These are phyloP conservation scores for Mycena venus DNA, from an alignment of 768 basidiomycete species.

Conservation along the genomic window DNA sequence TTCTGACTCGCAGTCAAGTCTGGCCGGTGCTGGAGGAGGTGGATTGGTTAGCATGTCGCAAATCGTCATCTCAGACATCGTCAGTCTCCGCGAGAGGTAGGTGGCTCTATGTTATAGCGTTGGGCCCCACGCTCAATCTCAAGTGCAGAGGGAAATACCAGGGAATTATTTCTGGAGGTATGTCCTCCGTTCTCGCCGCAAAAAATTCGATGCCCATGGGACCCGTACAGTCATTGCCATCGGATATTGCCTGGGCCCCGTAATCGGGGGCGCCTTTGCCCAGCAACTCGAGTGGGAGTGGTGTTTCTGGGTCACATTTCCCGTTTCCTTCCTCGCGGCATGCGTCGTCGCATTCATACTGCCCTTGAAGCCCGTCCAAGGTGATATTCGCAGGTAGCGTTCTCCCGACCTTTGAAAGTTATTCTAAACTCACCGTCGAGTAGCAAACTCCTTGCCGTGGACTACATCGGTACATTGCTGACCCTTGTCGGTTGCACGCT, in stretches of 20 bases:
- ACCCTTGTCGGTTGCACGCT: too few species aligned
- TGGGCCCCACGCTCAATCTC: too few species aligned
- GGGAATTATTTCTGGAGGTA: slow-evolving; percentile 68
- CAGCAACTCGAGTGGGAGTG: slow-evolving; percentile 79
- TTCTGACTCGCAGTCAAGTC: slow-evolving; percentile 7
- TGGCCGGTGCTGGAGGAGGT: slow-evolving; percentile 80
- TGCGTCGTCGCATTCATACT: slow-evolving; percentile 69
- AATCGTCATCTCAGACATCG: too few species aligned
- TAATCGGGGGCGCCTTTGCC: slow-evolving; percentile 74
- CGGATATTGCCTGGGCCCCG: slow-evolving; percentile 76
- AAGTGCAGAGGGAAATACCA: too few species aligned
- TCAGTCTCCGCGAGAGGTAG: too few species aligned
- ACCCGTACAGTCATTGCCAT: slow-evolving; percentile 56
- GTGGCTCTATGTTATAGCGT: too few species aligned
- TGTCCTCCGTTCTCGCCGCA: background rate
- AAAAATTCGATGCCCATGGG: background rate
- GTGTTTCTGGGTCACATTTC: too few species aligned
- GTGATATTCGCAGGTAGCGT: slow-evolving; percentile 64
- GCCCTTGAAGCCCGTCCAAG: too few species aligned
- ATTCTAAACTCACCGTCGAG: background rate
- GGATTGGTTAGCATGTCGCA: slow-evolving; percentile 77
- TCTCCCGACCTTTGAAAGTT: background rate
- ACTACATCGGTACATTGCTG: slow-evolving; percentile 71
- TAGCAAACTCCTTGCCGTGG: slow-evolving; percentile 76
- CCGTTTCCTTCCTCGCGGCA: slow-evolving; percentile 65